phyloP scores from a whole-genome alignment of 2,329 filamentous ascomycete species.

The Colletotrichum echinochloae region DNA sequence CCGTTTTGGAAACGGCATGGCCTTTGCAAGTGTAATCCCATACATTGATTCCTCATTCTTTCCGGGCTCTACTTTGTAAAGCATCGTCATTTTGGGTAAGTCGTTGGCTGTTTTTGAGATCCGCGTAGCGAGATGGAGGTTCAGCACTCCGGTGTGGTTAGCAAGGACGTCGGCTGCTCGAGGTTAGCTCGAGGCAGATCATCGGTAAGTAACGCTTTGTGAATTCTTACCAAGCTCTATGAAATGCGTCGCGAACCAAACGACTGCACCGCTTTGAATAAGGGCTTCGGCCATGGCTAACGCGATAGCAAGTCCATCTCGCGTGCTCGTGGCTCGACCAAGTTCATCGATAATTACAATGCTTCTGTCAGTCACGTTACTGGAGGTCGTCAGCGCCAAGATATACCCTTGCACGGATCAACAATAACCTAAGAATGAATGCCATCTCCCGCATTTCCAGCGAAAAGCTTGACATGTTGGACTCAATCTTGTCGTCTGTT shows the following conservation, averaged over 20 bases:
- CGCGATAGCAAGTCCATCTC: constrained; percentile 90
- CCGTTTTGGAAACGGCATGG: constrained; percentile 76
- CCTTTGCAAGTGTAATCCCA: constrained; percentile 82
- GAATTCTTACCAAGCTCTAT: constrained; percentile 71
- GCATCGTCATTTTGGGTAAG: constrained; percentile 79
- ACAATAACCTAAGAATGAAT: constrained; percentile 77
- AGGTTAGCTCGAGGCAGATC: constrained; percentile 17
- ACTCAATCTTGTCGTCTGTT: constrained; percentile 87
- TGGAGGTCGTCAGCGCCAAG: not conserved
- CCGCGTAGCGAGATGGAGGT: constrained; percentile 82
- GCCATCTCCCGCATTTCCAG: constrained; percentile 97
- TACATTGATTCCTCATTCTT: constrained; percentile 80
- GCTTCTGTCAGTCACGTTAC: constrained; percentile 80
- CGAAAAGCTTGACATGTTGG: constrained; percentile 93
- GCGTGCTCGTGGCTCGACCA: constrained; percentile 88
- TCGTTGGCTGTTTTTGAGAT: constrained; percentile 64
- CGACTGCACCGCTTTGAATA: constrained; percentile 79
- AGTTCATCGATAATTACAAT: constrained; percentile 92
- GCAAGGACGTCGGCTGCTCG: constrained; percentile 74
- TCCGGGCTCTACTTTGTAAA: constrained; percentile 85
- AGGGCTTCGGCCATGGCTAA: constrained; percentile 91
- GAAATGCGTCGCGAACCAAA: constrained; percentile 98
- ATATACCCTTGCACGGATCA: fast-evolving
- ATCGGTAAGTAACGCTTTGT: fast-evolving
- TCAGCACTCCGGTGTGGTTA: constrained; percentile 82